Evolutionary conservation across 2,329 filamentous ascomycete genomes (phyloP).

Genomic region (Plectosphaerella sp.): DNA sequence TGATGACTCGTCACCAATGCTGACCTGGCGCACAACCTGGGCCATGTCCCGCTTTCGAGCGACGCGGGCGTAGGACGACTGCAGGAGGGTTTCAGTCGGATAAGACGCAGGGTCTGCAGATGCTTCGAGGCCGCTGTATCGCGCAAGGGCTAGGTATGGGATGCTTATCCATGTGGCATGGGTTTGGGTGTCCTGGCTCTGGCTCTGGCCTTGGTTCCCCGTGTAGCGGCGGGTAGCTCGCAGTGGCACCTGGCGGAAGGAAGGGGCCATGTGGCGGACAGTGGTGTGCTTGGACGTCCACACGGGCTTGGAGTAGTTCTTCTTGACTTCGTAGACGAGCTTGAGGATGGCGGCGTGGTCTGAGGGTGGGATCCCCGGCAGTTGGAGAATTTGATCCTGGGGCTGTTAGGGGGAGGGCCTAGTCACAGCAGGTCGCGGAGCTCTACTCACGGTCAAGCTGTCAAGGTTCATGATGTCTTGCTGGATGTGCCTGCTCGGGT

Average conservation of each 20-base stretch:
- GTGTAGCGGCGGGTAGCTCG: slow-evolving; percentile 9
- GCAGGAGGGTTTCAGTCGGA: slow-evolving; percentile 37
- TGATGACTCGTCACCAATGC: slow-evolving; percentile 24
- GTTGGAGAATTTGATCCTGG: slow-evolving; percentile 8
- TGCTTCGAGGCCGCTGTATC: slow-evolving; percentile 32
- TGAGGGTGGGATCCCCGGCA: slow-evolving; percentile 22
- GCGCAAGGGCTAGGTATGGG: slow-evolving; percentile 42
- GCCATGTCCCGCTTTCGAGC: slow-evolving; percentile 36
- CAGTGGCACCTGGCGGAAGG: slow-evolving; percentile 29
- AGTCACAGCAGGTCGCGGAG: not conserved
- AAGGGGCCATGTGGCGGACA: slow-evolving; percentile 37
- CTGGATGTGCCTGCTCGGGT: slow-evolving; percentile 26
- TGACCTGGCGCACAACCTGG: slow-evolving; percentile 38
- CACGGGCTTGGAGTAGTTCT: slow-evolving; percentile 27
- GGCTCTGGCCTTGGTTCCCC: slow-evolving; percentile 6
- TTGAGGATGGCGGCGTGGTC: slow-evolving; percentile 28
- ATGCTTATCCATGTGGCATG: slow-evolving; percentile 36
- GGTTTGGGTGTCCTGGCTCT: slow-evolving; percentile 9
- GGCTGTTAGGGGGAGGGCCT: not conserved
- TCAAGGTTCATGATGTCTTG: slow-evolving; percentile 38
- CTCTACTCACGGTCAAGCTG: slow-evolving; percentile 29
- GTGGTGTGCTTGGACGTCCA: slow-evolving; percentile 30
- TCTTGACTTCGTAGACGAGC: slow-evolving; percentile 32
- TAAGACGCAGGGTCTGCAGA: slow-evolving; percentile 27
- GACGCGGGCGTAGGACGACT: slow-evolving; percentile 35